phyloP scores from a whole-genome alignment of 1,284 basidiomycete species.

The Ustilago esculenta region DNA sequence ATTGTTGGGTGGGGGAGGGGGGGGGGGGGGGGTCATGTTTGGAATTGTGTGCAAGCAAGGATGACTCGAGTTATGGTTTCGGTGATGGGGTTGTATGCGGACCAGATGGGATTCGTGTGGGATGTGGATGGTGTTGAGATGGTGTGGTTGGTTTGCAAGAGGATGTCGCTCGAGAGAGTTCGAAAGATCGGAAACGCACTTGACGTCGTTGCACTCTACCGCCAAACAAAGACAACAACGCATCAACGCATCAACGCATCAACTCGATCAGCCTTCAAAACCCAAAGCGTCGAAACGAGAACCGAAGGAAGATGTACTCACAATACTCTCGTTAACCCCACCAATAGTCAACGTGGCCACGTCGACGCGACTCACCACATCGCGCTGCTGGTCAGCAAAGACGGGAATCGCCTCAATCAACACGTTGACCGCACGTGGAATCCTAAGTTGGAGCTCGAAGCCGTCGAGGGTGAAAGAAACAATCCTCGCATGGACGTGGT shows the following conservation, averaged over 20 bases:
- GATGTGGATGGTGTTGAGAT: not conserved
- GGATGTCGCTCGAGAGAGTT: constrained; percentile 20
- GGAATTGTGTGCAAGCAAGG: constrained; percentile 28
- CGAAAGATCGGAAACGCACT: constrained; percentile 27
- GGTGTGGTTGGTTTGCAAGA: constrained; percentile 15
- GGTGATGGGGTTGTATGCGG: constrained; percentile 26
- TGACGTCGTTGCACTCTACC: constrained; percentile 18
- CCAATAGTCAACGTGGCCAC: constrained; percentile 15
- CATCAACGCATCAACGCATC: not conserved
- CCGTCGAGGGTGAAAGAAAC: not conserved
- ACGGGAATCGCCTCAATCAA: constrained; percentile 28
- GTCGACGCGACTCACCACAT: constrained; percentile 7
- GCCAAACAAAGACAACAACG: no score
- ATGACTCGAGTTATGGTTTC: constrained; percentile 25
- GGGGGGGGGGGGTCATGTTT: constrained; percentile 3
- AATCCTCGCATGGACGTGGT: constrained; percentile 23
- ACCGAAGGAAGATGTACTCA: constrained; percentile 1
- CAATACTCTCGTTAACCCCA: constrained; percentile 17
- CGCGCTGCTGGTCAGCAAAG: no score
- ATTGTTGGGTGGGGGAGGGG: no score
- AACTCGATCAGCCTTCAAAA: not conserved
- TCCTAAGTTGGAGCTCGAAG: constrained; percentile 22
- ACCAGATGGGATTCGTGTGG: constrained; percentile 6
- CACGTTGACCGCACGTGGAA: constrained; percentile 17
- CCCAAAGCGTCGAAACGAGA: no score